These are phyloP conservation scores for Phoma sp. DNA, from an alignment of 2,329 filamentous ascomycete species.

Conservation along the genomic window DNA sequence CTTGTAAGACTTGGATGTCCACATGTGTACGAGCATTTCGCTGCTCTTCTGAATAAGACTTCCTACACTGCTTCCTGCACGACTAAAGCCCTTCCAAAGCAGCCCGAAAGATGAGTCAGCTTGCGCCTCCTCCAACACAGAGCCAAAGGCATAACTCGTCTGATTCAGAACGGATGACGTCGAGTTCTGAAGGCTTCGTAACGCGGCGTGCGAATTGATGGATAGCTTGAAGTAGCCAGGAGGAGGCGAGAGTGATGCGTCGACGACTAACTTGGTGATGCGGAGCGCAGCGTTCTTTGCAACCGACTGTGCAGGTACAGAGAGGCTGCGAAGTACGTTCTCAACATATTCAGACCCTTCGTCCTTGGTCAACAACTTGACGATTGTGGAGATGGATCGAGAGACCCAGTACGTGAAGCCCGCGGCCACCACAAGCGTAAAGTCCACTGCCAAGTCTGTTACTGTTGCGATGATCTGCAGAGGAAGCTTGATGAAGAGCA, in stretches of 20 bases:
- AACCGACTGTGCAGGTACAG: slow-evolving; percentile 42
- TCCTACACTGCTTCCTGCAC: slow-evolving; percentile 21
- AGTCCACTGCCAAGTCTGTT: slow-evolving; percentile 82
- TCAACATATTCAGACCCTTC: slow-evolving; percentile 26
- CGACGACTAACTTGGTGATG: slow-evolving; percentile 39
- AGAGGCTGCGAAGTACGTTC: slow-evolving; percentile 26
- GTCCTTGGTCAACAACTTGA: slow-evolving; percentile 29
- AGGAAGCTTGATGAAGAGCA: slow-evolving; percentile 70
- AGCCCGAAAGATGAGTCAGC: slow-evolving; percentile 27
- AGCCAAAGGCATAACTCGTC: slow-evolving; percentile 33
- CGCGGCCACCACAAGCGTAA: slow-evolving; percentile 69
- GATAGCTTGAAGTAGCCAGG: slow-evolving; percentile 47
- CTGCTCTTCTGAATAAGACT: slow-evolving; percentile 19
- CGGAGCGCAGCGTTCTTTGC: slow-evolving; percentile 45
- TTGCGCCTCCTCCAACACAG: slow-evolving; percentile 35
- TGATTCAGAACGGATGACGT: slow-evolving; percentile 44
- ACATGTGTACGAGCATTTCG: slow-evolving; percentile 33
- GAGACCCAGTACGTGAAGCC: slow-evolving; percentile 52
- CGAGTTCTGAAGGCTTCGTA: slow-evolving; percentile 47
- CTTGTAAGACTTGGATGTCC: slow-evolving; percentile 46
- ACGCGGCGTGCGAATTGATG: slow-evolving; percentile 45
- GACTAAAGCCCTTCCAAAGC: slow-evolving; percentile 23
- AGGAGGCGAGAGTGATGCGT: slow-evolving; percentile 35
- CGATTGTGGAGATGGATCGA: slow-evolving; percentile 33
- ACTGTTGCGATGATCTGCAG: slow-evolving; percentile 73